Conservation (phyloP, 176 grass and related monocot species). For the Dactylis glomerata region DNA sequence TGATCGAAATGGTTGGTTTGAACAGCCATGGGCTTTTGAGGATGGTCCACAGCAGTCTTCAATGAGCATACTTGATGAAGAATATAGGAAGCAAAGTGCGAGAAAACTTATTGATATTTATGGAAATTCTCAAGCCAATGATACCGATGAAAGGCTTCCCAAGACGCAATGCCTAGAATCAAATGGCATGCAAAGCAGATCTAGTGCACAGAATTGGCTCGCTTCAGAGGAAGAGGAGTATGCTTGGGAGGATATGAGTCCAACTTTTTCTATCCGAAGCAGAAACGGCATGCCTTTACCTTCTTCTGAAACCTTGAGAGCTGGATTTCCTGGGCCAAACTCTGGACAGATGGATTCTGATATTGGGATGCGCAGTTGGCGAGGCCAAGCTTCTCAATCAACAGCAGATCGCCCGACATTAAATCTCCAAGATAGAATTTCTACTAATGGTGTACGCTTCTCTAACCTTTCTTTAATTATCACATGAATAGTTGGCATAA, state of each 20-base stretch:
- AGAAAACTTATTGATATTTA: constrained; percentile 98
- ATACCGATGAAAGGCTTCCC: constrained; percentile 53
- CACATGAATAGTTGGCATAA: constrained; percentile 2
- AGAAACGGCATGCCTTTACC: constrained; percentile 51
- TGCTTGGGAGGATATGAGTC: constrained; percentile 97
- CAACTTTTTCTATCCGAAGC: constrained; percentile 67
- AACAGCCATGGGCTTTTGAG: constrained; percentile 28
- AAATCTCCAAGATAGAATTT: constrained; percentile 58
- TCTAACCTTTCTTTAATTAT: constrained; percentile 39
- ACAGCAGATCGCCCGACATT: constrained; percentile 41
- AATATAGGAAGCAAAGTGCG: constrained; percentile 62
- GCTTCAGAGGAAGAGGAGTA: constrained; percentile 92
- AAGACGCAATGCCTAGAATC: constrained; percentile 72
- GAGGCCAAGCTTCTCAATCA: constrained; percentile 42
- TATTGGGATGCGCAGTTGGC: constrained; percentile 56
- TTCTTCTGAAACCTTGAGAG: constrained; percentile 27
- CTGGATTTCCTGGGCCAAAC: constrained; percentile 54
- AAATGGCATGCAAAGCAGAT: constrained; percentile 50
- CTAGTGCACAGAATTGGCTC: constrained; percentile 66
- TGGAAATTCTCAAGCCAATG: constrained; percentile 76
- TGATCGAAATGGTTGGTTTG: constrained; percentile 49
- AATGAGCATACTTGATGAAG: constrained; percentile 54
- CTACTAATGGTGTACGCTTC: constrained; percentile 46
- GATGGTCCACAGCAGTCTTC: constrained; percentile 31
- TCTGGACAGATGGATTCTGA: constrained; percentile 46